A percentile compares a stretch with the other conserved stretches of the same genome.
These are phyloP conservation scores for Solanum chilense DNA, from an alignment of 257 asterid species.

Conservation along the genomic window DNA sequence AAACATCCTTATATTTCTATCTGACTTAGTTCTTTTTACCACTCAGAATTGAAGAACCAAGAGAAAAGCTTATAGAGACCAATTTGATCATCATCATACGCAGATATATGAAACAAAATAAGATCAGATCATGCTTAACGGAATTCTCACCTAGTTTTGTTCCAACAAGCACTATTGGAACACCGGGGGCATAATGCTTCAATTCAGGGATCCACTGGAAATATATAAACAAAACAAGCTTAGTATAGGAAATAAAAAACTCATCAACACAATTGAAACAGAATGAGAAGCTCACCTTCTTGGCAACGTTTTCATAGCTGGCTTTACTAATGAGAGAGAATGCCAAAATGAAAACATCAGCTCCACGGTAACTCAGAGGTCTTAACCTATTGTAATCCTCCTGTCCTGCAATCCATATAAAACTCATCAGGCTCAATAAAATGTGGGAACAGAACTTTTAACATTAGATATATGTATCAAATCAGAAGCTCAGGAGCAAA, in stretches of 20 bases:
- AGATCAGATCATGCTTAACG: neutral
- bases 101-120: neutral
- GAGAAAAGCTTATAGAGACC: neutral
- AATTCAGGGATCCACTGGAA: constrained; percentile 52
- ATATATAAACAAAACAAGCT: neutral
- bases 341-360: constrained; percentile 51
- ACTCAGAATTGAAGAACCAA: neutral
- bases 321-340: constrained; percentile 54
- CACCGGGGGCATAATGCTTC: constrained; percentile 58
- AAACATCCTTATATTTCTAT: neutral
- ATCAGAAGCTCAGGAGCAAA: neutral
- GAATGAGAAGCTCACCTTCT: constrained; percentile 23
- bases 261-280: neutral
- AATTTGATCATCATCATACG: neutral
- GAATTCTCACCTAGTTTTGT: constrained; percentile 40
- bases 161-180: constrained; percentile 47
- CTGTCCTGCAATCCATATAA: constrained; percentile 24
- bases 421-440: neutral
- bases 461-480: neutral
- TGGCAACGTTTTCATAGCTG: constrained; percentile 46
- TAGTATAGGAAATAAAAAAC: neutral
- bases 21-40: neutral
- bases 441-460: neutral
- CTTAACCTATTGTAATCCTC: constrained; percentile 48
- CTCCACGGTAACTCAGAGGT: constrained; percentile 52